Evolutionary conservation across 2,329 filamentous ascomycete genomes (phyloP), one percentile per base, ranked within the genome.

Genomic region (Trichoderma citrinoviride): DNA sequence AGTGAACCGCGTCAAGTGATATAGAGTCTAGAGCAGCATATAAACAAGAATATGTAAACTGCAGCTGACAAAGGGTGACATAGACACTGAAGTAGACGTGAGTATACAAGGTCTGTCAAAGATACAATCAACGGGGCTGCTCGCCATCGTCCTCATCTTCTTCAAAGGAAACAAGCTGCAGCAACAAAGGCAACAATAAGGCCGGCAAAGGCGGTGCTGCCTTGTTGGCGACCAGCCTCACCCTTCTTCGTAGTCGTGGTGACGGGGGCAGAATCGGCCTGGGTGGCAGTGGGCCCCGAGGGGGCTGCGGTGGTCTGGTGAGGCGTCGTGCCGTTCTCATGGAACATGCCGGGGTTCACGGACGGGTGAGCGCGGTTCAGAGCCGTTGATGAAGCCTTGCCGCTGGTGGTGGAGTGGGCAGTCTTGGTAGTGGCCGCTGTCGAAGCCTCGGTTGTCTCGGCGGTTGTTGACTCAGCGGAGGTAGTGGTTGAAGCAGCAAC

Each of bases 111-210:
- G 50, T 56, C 52, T 49, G 57, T 33, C 57, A 64, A 47, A 49
- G 49, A 62, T 62, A 62, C 61, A 64, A 64, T 64, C 33, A 61
- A 61, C 47, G 67, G 71, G 57, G 57, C 57, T 70, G 41, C 47
- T 55, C 68, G 71, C 27, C 63, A 63, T 43, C 21, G 40, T 25
- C 23, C 5, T 37, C 33, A 37, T 46, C 61, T 41, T 49, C 46
- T 57, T 71, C 74, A 85, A 68, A 81, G 80, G 67, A 84, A 75
- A 69, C 78, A 82, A 17, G 80, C 79, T 27, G 83, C 80, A 25
- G 83, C 84, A 37, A 85, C 77, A 50, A 87, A 78, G 61, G 84
- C 85, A 52, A 87, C 78, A 49, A 87, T 76, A 23, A 87, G 77
- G 52, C 85, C 83, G 7, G 79, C 83, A 44, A 85, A 73, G 56